Base-by-base conservation (phyloP, 257 asterid genomes). In the Henckelia pumila region DNA sequence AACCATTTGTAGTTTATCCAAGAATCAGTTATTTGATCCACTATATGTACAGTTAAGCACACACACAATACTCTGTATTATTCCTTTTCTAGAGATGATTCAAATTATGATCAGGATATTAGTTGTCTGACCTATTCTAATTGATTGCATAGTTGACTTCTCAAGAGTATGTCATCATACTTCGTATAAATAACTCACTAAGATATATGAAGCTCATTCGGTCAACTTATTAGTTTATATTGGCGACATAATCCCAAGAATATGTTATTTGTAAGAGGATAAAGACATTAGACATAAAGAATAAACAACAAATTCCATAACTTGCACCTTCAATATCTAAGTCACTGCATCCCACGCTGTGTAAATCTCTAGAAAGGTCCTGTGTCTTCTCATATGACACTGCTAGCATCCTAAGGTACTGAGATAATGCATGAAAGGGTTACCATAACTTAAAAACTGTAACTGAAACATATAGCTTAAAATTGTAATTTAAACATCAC, bases 311-410 rank as follows among this genome's bases (percentile, higher is more conserved):
- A 56, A 56, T 26, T 44, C 25, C 60, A 52, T 5, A 68, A 14
- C 56, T 37, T 52, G 60, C 82, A 94, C 97, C 97, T 94, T 94
- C 99, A 66, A 87, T 77, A 84, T 94, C 99, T 86, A 94, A 83
- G 83, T 94, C 99, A 61, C 97, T 95, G 61, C 99, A 94, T 47
- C 99, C 99, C 63, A 94, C 95, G 26, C 88, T 83, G 63, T 75
- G 88, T 76, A 94, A 82, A 78, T 91, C 96, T 80, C 78, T 80
- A 65, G 99, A 89, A 77, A 94, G 96, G 71, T 88, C 96, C 75
- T 72, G 92, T 37, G 99, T 94, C 86, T 88, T 94, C 77, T 88
- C 97, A 83, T 94, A 91, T 61, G 96, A 89, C 78, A 94, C 97
- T 19, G 99, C 97, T 32, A 94, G 84, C 84, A 94, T 68, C 81